These are phyloP conservation scores for Microdochium bolleyi DNA, from an alignment of 2,329 filamentous ascomycete genomes.

Conservation along the genomic window DNA sequence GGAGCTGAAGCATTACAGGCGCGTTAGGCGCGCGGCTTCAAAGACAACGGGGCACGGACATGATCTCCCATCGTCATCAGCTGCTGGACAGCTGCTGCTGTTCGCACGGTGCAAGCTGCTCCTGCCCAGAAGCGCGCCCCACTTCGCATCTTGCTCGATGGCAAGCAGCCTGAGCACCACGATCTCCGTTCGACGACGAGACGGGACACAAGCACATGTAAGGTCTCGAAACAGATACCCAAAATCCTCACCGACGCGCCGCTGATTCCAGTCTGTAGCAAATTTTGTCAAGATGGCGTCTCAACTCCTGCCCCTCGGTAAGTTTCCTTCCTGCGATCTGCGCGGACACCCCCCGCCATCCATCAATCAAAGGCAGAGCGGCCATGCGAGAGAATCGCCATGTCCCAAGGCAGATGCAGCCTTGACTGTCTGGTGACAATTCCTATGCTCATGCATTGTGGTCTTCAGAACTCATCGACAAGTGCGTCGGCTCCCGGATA, in stretches of 20 bases:
- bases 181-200: too few species aligned
- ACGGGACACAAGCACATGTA: too few species aligned
- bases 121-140: too few species aligned
- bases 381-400: too few species aligned
- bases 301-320: slow-evolving; percentile 66
- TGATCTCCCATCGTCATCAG: neutral
- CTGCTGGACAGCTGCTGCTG: too few species aligned
- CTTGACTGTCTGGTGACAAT: too few species aligned
- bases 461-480: slow-evolving; percentile 84
- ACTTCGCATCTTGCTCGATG: too few species aligned
- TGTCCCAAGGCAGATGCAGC: too few species aligned
- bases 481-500: slow-evolving; percentile 94
- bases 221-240: too few species aligned
- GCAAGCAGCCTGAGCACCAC: too few species aligned
- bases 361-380: neutral
- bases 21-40: neutral
- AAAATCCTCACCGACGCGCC: too few species aligned
- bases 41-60: neutral
- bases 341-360: neutral
- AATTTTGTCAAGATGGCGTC: slow-evolving; percentile 64
- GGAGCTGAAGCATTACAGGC: neutral
- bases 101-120: too few species aligned
- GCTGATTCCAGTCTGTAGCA: neutral
- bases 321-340: slow-evolving; percentile 11
- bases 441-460: slow-evolving; percentile 5